Conservation (phyloP, 169 alveolate genomes). For the Miamiensis avidus region DNA sequence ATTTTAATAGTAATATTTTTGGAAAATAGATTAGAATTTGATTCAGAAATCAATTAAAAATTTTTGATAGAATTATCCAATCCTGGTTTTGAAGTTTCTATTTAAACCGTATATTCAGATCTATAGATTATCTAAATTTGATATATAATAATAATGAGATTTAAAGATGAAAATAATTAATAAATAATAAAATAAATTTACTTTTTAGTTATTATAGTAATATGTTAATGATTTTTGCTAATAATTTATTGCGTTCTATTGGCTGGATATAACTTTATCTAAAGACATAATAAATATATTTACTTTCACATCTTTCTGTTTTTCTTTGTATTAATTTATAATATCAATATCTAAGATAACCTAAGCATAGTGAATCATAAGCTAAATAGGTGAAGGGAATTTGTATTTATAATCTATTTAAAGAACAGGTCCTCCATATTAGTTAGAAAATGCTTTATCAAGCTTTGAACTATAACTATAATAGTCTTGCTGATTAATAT, state of each 20-base stretch:
- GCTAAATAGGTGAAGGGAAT: background rate
- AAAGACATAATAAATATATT: background rate
- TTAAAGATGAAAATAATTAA: too few relatives aligned
- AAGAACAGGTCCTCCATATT: background rate
- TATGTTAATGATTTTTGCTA: background rate
- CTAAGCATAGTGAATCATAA: background rate
- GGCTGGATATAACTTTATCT: background rate
- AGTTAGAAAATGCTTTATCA: background rate
- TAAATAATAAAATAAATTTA: too few relatives aligned
- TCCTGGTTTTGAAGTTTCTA: background rate
- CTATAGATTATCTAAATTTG: background rate
- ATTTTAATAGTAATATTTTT: background rate
- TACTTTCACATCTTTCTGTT: background rate
- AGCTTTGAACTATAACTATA: background rate
- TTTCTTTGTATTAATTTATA: background rate
- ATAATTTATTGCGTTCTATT: background rate
- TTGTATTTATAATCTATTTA: background rate
- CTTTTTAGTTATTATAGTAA: background rate
- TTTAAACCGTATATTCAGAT: background rate
- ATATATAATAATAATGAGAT: too few relatives aligned
- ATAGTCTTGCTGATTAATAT: too few relatives aligned
- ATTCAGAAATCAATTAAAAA: background rate
- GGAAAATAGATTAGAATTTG: background rate
- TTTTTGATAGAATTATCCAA: background rate
- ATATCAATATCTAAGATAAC: too few relatives aligned